These are phyloP conservation scores for Conringia planisiliqua DNA, from an alignment of 345 rosid species.

Conservation along the genomic window DNA sequence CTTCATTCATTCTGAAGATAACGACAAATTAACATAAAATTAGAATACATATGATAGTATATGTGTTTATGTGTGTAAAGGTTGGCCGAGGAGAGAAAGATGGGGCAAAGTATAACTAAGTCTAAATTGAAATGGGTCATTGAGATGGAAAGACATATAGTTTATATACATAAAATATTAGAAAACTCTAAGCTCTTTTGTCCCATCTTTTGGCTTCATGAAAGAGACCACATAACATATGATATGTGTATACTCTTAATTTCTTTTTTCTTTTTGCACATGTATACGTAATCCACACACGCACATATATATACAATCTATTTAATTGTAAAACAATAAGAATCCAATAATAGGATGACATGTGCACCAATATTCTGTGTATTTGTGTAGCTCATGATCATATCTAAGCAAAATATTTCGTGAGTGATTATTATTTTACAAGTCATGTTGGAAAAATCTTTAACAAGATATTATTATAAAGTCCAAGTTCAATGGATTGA, in stretches of 20 bases:
- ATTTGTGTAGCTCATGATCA: background rate
- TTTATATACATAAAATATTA: background rate
- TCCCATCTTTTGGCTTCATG: slow-evolving; percentile 35
- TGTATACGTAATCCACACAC: slow-evolving; percentile 20
- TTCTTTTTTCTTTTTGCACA: background rate
- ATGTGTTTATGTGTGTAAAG: slow-evolving; percentile 11
- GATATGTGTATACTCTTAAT: slow-evolving; percentile 14
- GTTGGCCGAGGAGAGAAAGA: slow-evolving; percentile 21
- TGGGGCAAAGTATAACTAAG: slow-evolving; percentile 13
- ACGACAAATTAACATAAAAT: background rate
- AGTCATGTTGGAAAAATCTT: background rate
- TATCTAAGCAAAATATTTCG: slow-evolving; percentile 1
- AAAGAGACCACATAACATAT: slow-evolving; percentile 30
- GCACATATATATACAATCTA: background rate
- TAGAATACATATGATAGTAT: background rate
- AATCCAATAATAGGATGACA: slow-evolving; percentile 23
- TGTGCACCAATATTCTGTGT: slow-evolving; percentile 2
- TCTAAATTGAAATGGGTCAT: slow-evolving; percentile 25
- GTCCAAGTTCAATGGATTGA: slow-evolving; percentile 16
- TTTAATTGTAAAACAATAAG: slow-evolving; percentile 12
- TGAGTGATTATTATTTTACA: background rate
- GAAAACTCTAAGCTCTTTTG: slow-evolving; percentile 8
- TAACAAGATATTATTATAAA: background rate
- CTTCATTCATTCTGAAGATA: background rate
- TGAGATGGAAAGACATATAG: slow-evolving; percentile 1